Base-by-base conservation (phyloP, 306 rosid species). In the Coriaria nepalensis region DNA sequence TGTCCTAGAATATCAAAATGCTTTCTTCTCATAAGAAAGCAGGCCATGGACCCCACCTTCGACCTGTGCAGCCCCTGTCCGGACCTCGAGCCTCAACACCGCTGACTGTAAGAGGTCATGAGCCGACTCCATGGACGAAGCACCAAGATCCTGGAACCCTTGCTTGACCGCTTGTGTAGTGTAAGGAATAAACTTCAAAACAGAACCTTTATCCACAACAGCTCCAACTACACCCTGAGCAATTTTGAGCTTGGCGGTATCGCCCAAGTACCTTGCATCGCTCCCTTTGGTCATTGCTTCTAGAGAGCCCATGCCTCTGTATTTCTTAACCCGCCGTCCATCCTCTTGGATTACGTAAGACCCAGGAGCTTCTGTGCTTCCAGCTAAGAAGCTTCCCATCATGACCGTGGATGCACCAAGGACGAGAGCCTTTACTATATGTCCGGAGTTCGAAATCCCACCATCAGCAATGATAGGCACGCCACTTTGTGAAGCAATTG, bases 281-380 rank as follows among this genome's bases (percentile, higher is more conserved):
- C 98, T 90, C 6, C 98, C 98, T 66, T 85, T 86, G 12, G 81
- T 85, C 96, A 90, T 90, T 50, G 98, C 98, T 79, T 90, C 98
- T 59, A 90, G 68, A 35, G 94, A 90, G 35, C 98, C 96, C 98
- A 90, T 90, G 59, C 96, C 96, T 55, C 96, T 60, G 44, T 90
- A 85, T 53, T 77, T 90, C 53, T 90, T 90, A 2, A 90, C 62
- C n/a, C 77, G 77, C 35, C 37, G 58, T 55, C 94, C 94, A 73
- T 85, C 73, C 98, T 90, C 95, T 95, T 68, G 88, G 75, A 66
- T 37, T 50, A 40, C 82, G 45, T 76, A 88, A 59, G 83, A 66
- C 33, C 97, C 97, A 2, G 97, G 97, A 59, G 97, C 82, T 69
- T 87, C 96, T 7, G 59, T 57, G 55, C 96, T 87, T 45, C 96